Percentiles rank a stretch among this genome's conserved stretches.
Conservation (phyloP, 2,329 filamentous ascomycete genomes). For the Colletotrichum lentis region DNA sequence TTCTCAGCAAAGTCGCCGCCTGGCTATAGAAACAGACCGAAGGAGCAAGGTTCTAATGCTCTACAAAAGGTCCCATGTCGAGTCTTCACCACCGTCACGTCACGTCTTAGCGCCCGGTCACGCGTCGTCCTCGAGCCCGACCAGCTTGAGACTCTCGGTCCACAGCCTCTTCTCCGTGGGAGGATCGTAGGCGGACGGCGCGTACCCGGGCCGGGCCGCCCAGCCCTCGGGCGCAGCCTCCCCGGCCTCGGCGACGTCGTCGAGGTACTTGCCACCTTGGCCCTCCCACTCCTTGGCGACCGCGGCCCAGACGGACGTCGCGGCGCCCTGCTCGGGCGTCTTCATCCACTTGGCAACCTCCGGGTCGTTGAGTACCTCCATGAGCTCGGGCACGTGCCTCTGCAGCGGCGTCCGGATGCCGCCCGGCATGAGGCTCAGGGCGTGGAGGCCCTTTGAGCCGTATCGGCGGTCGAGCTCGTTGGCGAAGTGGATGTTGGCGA, state of each 20-base stretch:
- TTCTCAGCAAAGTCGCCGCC: background rate
- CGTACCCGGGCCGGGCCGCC: slow-evolving; percentile 35
- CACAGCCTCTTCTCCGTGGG: slow-evolving; percentile 30
- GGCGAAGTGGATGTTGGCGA: slow-evolving; percentile 60
- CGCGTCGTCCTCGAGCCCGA: slow-evolving; percentile 31
- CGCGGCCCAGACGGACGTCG: slow-evolving; percentile 57
- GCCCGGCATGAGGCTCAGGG: slow-evolving; percentile 33
- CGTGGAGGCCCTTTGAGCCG: slow-evolving; percentile 43
- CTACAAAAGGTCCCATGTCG: too few species aligned
- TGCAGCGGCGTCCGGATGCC: slow-evolving; percentile 33
- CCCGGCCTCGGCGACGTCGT: slow-evolving; percentile 49
- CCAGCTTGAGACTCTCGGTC: slow-evolving; percentile 33
- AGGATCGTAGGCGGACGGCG: slow-evolving; percentile 39
- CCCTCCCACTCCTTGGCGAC: slow-evolving; percentile 53
- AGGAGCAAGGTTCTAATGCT: too few species aligned
- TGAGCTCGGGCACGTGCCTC: background rate
- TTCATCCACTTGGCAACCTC: slow-evolving; percentile 18
- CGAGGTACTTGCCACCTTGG: slow-evolving; percentile 57
- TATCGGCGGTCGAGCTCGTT: slow-evolving; percentile 61
- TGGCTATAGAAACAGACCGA: background rate
- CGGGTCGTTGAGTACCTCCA: background rate
- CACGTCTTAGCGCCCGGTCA: background rate
- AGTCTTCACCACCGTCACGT: background rate
- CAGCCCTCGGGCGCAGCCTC: slow-evolving; percentile 18
- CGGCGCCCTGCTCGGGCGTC: slow-evolving; percentile 53